Base-by-base conservation (phyloP, 2,329 filamentous ascomycete genomes). In the Rhynchosporium secalis region DNA sequence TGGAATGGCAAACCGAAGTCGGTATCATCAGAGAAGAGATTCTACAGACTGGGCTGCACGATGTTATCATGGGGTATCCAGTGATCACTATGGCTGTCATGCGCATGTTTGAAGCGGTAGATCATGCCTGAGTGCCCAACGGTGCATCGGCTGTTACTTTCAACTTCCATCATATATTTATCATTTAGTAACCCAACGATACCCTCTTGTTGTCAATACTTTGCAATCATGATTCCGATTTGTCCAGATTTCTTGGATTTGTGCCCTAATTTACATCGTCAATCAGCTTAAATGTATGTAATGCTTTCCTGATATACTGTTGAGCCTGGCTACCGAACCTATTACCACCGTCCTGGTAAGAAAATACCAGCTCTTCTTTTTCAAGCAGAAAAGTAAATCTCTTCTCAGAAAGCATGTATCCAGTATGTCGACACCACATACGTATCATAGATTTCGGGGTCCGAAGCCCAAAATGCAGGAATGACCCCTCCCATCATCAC, bases 51-150 rank as follows among this genome's bases (percentile, higher is more conserved):
- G 83, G 83, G 0, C 70, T 84, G 15, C 83, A 86, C 60, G 84
- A 86, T 72, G 76, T 78, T 40, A 79, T 84, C 55, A 86, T 86
- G 83, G 79, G 79, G 3, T 82, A 84, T 70, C 81, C 82, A 0
- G 75, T 83, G 4, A 77, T 84, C 0, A 81, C 78, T 46, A 68
- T 82, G 62, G 83, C 83, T 2, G 75, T 85, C 8, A 76, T 79
- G 68, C 75, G 77, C 7, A 78, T 79, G 0, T 82, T 85, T 63
- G 71, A 76, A 58, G 61, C 47, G 36, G 43, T 36, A 13, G 64
- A 62, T 48, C 33, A 56, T 47, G 49, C 55, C 41, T 65, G 65
- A 15, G 61, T 36, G 9, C 33, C 33, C 9, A 10, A 36, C 5
- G 33, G 9, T 36, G 33, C 33, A 36, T 5, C 33, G 9, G 9